A percentile compares a stretch with the other conserved stretches of the same genome.
Conservation (phyloP, 805 yeast genomes). For the Saccharomyces paradoxus region DNA sequence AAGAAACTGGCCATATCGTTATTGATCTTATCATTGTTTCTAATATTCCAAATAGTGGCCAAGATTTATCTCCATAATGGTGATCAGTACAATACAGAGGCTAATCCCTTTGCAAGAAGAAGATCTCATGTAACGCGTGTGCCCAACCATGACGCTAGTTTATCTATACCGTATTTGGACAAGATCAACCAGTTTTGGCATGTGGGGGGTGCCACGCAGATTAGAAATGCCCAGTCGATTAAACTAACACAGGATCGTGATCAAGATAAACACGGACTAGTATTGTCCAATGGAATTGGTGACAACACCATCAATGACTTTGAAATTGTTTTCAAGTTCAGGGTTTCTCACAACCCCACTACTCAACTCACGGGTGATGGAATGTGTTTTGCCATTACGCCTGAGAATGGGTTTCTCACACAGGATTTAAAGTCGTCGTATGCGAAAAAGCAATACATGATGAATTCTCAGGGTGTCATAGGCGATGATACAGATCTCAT, state of each 20-base stretch:
- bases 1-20: neutral
- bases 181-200: slow-evolving; percentile 25
- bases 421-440: slow-evolving; percentile 21
- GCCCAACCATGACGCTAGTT: slow-evolving; percentile 22
- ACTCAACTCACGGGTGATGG: slow-evolving; percentile 21
- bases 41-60: slow-evolving; percentile 2
- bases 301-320: slow-evolving; percentile 29
- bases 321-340: slow-evolving; percentile 20
- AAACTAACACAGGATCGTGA: slow-evolving; percentile 16
- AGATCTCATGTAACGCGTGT: neutral
- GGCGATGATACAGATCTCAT: slow-evolving; percentile 19
- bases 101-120: neutral
- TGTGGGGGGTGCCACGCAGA: slow-evolving; percentile 24
- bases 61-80: neutral
- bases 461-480: slow-evolving; percentile 24
- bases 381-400: slow-evolving; percentile 18
- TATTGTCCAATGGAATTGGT: slow-evolving; percentile 28
- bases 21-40: neutral
- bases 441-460: slow-evolving; percentile 22
- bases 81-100: neutral
- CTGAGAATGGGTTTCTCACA: slow-evolving; percentile 24
- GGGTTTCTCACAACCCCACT: slow-evolving; percentile 5
- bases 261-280: slow-evolving; percentile 13
- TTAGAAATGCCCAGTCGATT: slow-evolving; percentile 21
- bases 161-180: slow-evolving; percentile 24